Conservation (phyloP, 202 grass and related monocot species). For the Digitaria exilis region DNA sequence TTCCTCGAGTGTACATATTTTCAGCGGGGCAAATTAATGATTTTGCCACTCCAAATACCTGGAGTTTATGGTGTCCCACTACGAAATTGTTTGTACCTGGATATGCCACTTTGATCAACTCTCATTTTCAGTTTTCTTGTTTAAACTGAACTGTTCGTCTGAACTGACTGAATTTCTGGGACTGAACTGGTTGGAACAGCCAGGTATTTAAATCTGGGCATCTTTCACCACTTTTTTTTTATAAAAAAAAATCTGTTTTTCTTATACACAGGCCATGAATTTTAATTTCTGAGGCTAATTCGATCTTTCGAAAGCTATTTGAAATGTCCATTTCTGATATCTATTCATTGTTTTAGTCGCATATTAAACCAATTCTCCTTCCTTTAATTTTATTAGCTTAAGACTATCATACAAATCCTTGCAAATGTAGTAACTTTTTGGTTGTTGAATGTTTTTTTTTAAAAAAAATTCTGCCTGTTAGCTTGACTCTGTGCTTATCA, state of each 20-base stretch:
- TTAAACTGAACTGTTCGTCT: background rate
- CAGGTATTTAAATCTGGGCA: background rate
- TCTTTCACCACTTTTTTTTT: background rate
- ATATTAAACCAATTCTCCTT: background rate
- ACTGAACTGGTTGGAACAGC: background rate
- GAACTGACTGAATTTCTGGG: background rate
- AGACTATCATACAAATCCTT: background rate
- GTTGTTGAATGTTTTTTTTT: background rate
- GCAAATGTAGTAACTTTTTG: background rate
- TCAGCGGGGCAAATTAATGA: background rate
- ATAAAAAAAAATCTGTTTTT: background rate
- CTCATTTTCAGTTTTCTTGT: background rate
- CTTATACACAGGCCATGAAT: background rate
- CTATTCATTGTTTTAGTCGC: background rate
- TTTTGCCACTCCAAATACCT: background rate
- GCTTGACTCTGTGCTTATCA: background rate
- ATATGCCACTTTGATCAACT: background rate
- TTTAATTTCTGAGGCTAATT: background rate
- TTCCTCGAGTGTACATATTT: background rate
- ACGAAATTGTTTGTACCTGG: background rate
- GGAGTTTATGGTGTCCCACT: background rate
- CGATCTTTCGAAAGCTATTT: background rate
- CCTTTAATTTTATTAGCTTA: background rate
- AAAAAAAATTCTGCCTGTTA: background rate
- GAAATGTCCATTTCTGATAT: background rate